phyloP scores from a whole-genome alignment of 2,329 filamentous ascomycete genomes.

The Rutstroemia sp. region DNA sequence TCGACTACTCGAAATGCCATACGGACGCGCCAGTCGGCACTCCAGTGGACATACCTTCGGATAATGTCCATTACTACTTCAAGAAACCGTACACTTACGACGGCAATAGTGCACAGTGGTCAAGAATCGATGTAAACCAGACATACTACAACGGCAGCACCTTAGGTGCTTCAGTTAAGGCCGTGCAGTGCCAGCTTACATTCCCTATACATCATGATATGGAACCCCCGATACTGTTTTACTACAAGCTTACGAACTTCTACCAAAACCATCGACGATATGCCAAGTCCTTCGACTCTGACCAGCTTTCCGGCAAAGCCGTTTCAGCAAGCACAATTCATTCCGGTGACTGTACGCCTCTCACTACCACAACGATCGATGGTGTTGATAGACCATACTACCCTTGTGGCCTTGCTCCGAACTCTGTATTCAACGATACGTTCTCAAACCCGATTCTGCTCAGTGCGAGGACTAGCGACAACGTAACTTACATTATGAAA shows the following conservation, averaged over 20 bases:
- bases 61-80: conserved; percentile 41
- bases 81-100: conserved; percentile 39
- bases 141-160: conserved; percentile 30
- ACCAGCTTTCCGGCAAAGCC: conserved; percentile 71
- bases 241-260: conserved; percentile 95
- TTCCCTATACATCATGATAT: conserved; percentile 78
- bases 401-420: conserved; percentile 91
- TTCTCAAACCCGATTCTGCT: conserved; percentile 60
- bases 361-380: conserved; percentile 45
- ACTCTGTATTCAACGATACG: conserved; percentile 94
- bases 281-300: conserved; percentile 77
- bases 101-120: conserved; percentile 14
- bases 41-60: not conserved
- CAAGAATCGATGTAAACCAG: conserved; percentile 32
- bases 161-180: conserved; percentile 26
- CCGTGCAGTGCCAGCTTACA: conserved; percentile 58
- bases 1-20: conserved; percentile 83
- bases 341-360: conserved; percentile 66
- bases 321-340: conserved; percentile 54
- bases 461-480: conserved; percentile 40
- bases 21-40: conserved; percentile 42
- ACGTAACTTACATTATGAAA: conserved; percentile 62
- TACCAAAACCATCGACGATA: conserved; percentile 98
- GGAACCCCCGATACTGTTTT: conserved; percentile 77
- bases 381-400: conserved; percentile 66